Conservation (phyloP, 495 filamentous ascomycete genomes). For the Letharia columbiana region DNA sequence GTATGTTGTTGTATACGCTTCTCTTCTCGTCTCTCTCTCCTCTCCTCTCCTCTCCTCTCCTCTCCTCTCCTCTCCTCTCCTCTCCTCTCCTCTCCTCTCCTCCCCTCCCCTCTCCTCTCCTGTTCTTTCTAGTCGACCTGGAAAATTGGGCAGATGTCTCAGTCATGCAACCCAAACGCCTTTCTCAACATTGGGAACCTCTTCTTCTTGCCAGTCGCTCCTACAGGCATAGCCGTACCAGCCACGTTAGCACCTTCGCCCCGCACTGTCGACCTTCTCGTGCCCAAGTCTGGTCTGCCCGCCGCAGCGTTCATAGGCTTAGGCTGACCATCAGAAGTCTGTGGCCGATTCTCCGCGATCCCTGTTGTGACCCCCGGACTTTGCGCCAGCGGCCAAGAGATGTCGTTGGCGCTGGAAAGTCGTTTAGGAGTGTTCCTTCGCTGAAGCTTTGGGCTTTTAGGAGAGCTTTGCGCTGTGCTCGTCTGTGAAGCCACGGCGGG, state of each 20-base stretch:
- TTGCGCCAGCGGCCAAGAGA: constrained; percentile 25
- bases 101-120: too few species aligned
- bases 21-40: background rate
- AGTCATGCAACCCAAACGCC: constrained; percentile 39
- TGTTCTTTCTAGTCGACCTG: constrained; percentile 3
- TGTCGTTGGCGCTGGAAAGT: constrained; percentile 15
- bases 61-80: too few species aligned
- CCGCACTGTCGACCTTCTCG: constrained; percentile 24
- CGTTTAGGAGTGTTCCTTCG: constrained; percentile 20
- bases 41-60: too few species aligned
- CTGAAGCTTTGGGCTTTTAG: constrained; percentile 24
- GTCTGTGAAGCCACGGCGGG: constrained; percentile 11
- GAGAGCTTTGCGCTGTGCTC: constrained; percentile 18
- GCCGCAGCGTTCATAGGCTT: background rate
- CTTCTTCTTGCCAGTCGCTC: constrained; percentile 40
- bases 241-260: constrained; percentile 27
- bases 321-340: constrained; percentile 20
- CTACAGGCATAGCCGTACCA: constrained; percentile 28
- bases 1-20: constrained; percentile 7
- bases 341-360: constrained; percentile 11
- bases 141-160: constrained; percentile 14
- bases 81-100: too few species aligned
- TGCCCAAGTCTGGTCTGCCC: constrained; percentile 22
- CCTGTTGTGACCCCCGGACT: constrained; percentile 9
- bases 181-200: constrained; percentile 42